Evolutionary conservation across 1,139 yeast species (phyloP).

Genomic region (Yamadazyma kanchanaburiensis): DNA sequence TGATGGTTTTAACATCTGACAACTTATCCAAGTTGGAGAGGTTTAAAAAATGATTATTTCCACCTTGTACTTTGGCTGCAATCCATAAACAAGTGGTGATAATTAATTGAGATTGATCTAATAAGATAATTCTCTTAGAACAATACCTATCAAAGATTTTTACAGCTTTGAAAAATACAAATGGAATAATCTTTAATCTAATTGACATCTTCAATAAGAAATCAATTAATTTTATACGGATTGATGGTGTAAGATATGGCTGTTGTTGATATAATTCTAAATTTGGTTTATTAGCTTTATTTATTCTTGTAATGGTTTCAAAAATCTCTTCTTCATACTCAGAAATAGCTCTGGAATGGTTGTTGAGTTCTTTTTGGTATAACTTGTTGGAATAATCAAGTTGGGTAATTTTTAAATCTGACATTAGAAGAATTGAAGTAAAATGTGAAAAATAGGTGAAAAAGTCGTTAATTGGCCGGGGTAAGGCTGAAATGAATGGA

Average conservation of each 20-base stretch:
- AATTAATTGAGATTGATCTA: slow-evolving; percentile 61
- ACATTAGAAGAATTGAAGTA: slow-evolving; percentile 4
- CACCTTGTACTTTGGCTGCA: slow-evolving; percentile 63
- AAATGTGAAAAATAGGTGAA: slow-evolving; percentile 1
- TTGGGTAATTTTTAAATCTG: slow-evolving; percentile 17
- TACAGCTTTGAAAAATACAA: slow-evolving; percentile 57
- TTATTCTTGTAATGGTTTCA: slow-evolving; percentile 32
- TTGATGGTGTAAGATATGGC: slow-evolving; percentile 54
- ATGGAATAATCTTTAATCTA: slow-evolving; percentile 56
- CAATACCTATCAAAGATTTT: slow-evolving; percentile 64
- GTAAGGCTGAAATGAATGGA: too few relatives aligned
- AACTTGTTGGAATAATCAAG: slow-evolving; percentile 46
- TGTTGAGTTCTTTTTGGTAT: slow-evolving; percentile 46
- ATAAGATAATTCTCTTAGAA: slow-evolving; percentile 57
- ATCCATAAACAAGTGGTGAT: slow-evolving; percentile 68
- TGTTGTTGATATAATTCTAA: slow-evolving; percentile 56
- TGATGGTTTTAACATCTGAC: slow-evolving; percentile 30
- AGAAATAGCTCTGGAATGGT: slow-evolving; percentile 43
- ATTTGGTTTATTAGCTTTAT: slow-evolving; percentile 42
- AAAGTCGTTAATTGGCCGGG: too few relatives aligned
- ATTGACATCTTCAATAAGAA: slow-evolving; percentile 57
- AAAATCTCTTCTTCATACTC: slow-evolving; percentile 56
- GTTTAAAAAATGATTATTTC: slow-evolving; percentile 66
- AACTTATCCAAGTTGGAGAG: slow-evolving; percentile 30
- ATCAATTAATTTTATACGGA: slow-evolving; percentile 52